Conservation (phyloP, 2,329 filamentous ascomycete species). For the Dothiorella sarmentorum region DNA sequence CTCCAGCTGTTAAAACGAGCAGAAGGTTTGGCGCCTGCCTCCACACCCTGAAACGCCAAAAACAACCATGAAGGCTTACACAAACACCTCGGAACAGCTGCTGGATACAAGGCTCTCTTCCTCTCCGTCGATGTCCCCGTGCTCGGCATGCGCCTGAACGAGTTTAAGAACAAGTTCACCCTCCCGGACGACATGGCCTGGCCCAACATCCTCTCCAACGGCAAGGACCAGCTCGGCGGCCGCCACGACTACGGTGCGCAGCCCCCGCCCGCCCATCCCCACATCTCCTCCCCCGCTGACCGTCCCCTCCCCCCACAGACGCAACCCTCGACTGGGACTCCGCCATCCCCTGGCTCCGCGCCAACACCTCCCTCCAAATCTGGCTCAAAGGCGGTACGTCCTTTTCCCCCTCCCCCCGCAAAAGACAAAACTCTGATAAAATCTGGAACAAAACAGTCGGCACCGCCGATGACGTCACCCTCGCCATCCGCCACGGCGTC, state of each 20-base stretch:
- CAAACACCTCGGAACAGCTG: not conserved
- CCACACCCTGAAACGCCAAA: no score
- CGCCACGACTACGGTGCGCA: slow-evolving; percentile 4
- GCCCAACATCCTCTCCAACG: slow-evolving; percentile 41
- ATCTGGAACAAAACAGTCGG: slow-evolving; percentile 24
- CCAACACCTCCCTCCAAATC: slow-evolving; percentile 47
- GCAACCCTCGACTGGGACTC: slow-evolving; percentile 45
- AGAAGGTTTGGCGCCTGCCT: no score
- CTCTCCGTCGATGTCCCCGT: slow-evolving; percentile 55
- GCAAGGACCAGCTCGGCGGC: slow-evolving; percentile 22
- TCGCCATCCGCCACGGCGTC: slow-evolving; percentile 42
- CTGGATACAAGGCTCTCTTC: slow-evolving; percentile 54
- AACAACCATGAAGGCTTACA: no score
- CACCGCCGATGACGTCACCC: slow-evolving; percentile 40
- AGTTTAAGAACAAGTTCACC: slow-evolving; percentile 52
- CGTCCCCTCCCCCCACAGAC: slow-evolving; percentile 20
- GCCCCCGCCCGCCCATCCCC: not conserved
- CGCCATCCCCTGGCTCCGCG: slow-evolving; percentile 49
- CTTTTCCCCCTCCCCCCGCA: not conserved
- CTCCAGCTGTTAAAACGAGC: slow-evolving; percentile 42
- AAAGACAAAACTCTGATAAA: not conserved
- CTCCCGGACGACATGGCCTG: slow-evolving; percentile 44
- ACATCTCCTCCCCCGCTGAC: no score
- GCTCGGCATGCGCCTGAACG: slow-evolving; percentile 52
- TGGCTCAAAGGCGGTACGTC: slow-evolving; percentile 44